phyloP scores from a whole-genome alignment of 2,329 filamentous ascomycete genomes.

The Botrytis galanthina region DNA sequence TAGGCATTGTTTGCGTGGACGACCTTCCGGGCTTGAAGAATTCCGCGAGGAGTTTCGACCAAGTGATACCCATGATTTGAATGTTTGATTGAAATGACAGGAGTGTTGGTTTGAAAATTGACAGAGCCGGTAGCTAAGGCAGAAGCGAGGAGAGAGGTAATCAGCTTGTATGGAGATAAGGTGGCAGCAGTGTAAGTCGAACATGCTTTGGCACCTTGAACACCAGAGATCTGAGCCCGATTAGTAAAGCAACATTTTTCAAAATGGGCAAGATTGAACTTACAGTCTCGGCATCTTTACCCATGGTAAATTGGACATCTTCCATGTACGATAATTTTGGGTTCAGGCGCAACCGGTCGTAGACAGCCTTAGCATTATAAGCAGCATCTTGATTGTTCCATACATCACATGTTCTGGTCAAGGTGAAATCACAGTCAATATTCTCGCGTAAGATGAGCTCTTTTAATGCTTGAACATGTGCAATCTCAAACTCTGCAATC shows the following conservation, averaged over 20 bases:
- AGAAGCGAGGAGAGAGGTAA: slow-evolving; percentile 51
- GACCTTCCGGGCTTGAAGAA: slow-evolving; percentile 51
- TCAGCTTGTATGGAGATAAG: slow-evolving; percentile 61
- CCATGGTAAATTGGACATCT: slow-evolving; percentile 2
- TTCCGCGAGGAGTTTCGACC: slow-evolving; percentile 54
- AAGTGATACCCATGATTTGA: slow-evolving; percentile 41
- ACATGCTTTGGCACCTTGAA: slow-evolving; percentile 30
- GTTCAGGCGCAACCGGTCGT: neutral
- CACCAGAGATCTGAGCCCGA: slow-evolving; percentile 24
- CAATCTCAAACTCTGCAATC: slow-evolving; percentile 40
- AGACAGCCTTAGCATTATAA: slow-evolving; percentile 4
- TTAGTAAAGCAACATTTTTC: neutral
- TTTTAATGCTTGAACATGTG: slow-evolving; percentile 42
- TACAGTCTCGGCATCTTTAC: slow-evolving; percentile 9
- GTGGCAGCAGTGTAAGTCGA: slow-evolving; percentile 27
- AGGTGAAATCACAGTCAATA: slow-evolving; percentile 44
- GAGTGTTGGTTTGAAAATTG: slow-evolving; percentile 53
- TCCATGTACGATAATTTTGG: slow-evolving; percentile 8
- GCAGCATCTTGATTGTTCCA: slow-evolving; percentile 8
- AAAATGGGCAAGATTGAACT: neutral
- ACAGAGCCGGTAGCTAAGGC: slow-evolving; percentile 44
- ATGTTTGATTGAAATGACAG: slow-evolving; percentile 38
- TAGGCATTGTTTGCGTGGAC: slow-evolving; percentile 68
- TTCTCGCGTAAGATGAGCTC: slow-evolving; percentile 41
- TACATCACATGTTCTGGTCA: slow-evolving; percentile 35